Conservation (phyloP, 2,329 filamentous ascomycete genomes). For the Fusarium sacchari region DNA sequence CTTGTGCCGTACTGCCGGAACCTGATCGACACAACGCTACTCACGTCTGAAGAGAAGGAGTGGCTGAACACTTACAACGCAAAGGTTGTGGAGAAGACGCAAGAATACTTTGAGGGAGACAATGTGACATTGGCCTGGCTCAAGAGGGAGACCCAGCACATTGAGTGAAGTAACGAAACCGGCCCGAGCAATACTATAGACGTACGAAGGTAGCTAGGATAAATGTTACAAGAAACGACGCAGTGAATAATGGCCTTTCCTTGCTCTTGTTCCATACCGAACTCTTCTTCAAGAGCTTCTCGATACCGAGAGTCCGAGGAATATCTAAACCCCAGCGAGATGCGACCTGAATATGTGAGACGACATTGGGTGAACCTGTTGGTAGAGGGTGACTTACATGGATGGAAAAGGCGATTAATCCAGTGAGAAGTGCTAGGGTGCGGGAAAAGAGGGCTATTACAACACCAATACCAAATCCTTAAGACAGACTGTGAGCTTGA, state of each 20-base stretch:
- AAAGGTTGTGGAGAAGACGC: constrained; percentile 85
- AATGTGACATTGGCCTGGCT: constrained; percentile 81
- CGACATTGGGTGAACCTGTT: background rate
- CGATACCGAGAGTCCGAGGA: constrained; percentile 50
- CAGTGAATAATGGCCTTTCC: constrained; percentile 70
- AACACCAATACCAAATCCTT: constrained; percentile 72
- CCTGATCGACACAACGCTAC: constrained; percentile 77
- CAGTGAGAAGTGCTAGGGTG: constrained; percentile 73
- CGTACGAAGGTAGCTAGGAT: constrained; percentile 65
- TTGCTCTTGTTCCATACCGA: constrained; percentile 61
- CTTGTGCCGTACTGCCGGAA: constrained; percentile 96
- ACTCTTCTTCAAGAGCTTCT: constrained; percentile 51
- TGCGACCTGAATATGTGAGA: constrained; percentile 51
- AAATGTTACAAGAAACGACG: constrained; percentile 78
- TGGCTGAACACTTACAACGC: constrained; percentile 91
- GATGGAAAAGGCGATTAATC: constrained; percentile 69
- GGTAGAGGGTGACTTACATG: constrained; percentile 61
- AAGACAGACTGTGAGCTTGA: background rate
- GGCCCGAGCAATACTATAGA: constrained; percentile 54
- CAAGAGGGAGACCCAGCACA: constrained; percentile 81
- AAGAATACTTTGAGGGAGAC: constrained; percentile 78
- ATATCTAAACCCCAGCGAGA: constrained; percentile 56
- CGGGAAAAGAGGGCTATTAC: constrained; percentile 76
- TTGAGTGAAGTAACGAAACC: constrained; percentile 47
- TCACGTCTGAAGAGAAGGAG: constrained; percentile 78